These are phyloP conservation scores for Nemophila menziesii DNA, from an alignment of 257 asterid species.

Conservation along the genomic window DNA sequence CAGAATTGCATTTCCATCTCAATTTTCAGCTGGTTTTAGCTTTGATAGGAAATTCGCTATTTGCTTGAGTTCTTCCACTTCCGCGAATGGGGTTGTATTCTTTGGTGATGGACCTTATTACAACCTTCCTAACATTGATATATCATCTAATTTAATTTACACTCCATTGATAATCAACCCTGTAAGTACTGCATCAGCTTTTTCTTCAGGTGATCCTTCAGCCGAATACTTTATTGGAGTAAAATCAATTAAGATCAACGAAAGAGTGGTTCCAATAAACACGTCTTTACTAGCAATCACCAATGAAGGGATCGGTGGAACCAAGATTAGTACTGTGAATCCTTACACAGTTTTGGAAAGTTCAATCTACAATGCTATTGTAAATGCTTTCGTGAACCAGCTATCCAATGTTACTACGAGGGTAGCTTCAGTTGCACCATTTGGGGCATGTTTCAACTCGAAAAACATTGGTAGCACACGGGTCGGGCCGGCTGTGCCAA, in stretches of 20 bases:
- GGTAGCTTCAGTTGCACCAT: constrained; percentile 21
- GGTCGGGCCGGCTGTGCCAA: constrained; percentile 37
- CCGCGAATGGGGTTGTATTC: constrained; percentile 23
- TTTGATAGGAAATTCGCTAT: constrained; percentile 32
- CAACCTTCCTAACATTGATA: constrained; percentile 19
- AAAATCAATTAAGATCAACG: constrained; percentile 24
- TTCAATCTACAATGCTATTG: constrained; percentile 26
- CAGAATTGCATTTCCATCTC: constrained; percentile 25
- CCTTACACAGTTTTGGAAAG: constrained; percentile 32
- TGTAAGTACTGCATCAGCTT: constrained; percentile 15
- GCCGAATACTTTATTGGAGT: constrained; percentile 42
- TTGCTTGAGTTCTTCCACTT: constrained; percentile 27
- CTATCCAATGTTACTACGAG: constrained; percentile 26
- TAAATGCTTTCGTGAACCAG: constrained; percentile 20
- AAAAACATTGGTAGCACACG: constrained; percentile 32
- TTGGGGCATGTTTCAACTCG: constrained; percentile 27
- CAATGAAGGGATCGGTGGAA: constrained; percentile 32
- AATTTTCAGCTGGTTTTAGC: constrained; percentile 22
- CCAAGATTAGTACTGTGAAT: constrained; percentile 40
- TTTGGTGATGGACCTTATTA: constrained; percentile 31
- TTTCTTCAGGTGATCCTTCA: constrained; percentile 17
- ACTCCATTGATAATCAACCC: constrained; percentile 36
- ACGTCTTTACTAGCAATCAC: constrained; percentile 18
- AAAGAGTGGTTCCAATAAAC: constrained; percentile 20
- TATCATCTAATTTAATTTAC: constrained; percentile 6